Evolutionary conservation across 1,139 yeast species (phyloP), one percentile per base, ranked within the genome.

Genomic region (Trichomonascaceae sp.): DNA sequence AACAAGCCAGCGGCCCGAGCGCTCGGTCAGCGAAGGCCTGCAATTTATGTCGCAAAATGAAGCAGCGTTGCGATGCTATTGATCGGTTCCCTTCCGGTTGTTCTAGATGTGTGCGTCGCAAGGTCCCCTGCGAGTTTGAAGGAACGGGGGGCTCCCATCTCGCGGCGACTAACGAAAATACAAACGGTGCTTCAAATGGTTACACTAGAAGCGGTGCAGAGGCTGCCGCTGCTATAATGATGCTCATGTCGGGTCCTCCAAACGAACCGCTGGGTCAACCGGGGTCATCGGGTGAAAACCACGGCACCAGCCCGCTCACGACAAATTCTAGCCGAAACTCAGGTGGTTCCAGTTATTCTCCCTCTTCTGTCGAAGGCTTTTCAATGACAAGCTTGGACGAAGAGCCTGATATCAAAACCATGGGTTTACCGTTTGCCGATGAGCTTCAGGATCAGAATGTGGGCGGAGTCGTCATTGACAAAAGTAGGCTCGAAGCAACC

Each of bases 51-150:
- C 57, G 64, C 20, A 54, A 53, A 47, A 58, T 57, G 57, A 61
- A 61, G 55, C 58, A 56, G 50, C 59, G 59, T 17, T 61, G 64
- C 51, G 63, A 61, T 38, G 63, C 62, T 6, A 50, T 61, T 24
- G 56, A 50, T 3, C 51, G 56, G 27, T 61, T 61, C 52, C 64
- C 64, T 1, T 52, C 54, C 43, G 55, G 61, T 13, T 61, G 64
- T 49, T 49, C 61, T 9, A 55, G 58, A 43, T 61, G 64, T 46
- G 49, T 49, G 7, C 54, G 55, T 20, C 49, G 45, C 36, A 51
- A 50, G 12, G 53, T 51, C 15, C 53, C 53, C 10, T 61, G 64
- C 46, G 60, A 60, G 41, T 54, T 61, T 24, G 64, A 60, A 45
- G 52, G 54, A n/a, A 43, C 47, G 19, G n/a, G 48, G 9, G 38